Conservation (phyloP, 352 stramenopile species). For the Phytophthora fragariae region DNA sequence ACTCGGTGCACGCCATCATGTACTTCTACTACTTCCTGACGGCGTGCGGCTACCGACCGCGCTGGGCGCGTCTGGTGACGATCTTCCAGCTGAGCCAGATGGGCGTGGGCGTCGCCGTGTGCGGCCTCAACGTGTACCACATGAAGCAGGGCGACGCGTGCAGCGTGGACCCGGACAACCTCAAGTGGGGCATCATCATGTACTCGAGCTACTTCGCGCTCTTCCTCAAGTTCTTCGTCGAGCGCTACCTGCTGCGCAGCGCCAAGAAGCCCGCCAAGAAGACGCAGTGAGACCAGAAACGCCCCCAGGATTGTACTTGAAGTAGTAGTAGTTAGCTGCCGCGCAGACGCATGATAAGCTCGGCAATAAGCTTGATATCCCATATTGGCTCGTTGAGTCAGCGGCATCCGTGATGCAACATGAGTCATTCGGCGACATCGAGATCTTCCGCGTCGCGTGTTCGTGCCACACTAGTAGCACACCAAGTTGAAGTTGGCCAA, state of each 20-base stretch:
- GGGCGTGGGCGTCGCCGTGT: conserved; percentile 79
- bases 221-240: conserved; percentile 93
- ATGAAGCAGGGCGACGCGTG: conserved; percentile 73
- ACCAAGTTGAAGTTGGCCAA: neutral
- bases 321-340: conserved; percentile 33
- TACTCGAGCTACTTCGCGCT: conserved; percentile 95
- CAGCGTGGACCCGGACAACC: conserved; percentile 83
- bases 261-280: conserved; percentile 61
- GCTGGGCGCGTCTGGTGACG: conserved; percentile 87
- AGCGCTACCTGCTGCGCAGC: conserved; percentile 81
- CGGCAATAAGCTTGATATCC: conserved; percentile 34
- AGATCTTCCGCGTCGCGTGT: neutral
- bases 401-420: too few species aligned
- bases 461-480: neutral
- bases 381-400: conserved; percentile 4
- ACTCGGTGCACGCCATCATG: conserved; percentile 97
- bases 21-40: conserved; percentile 97
- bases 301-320: conserved; percentile 38
- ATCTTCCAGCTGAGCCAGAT: conserved; percentile 93
- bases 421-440: too few species aligned
- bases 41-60: conserved; percentile 80
- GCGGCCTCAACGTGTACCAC: conserved; percentile 81
- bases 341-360: conserved; percentile 8
- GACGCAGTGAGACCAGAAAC: conserved; percentile 37
- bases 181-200: conserved; percentile 93